Base-by-base conservation (phyloP, 306 rosid genomes). In the Cicer arietinum region DNA sequence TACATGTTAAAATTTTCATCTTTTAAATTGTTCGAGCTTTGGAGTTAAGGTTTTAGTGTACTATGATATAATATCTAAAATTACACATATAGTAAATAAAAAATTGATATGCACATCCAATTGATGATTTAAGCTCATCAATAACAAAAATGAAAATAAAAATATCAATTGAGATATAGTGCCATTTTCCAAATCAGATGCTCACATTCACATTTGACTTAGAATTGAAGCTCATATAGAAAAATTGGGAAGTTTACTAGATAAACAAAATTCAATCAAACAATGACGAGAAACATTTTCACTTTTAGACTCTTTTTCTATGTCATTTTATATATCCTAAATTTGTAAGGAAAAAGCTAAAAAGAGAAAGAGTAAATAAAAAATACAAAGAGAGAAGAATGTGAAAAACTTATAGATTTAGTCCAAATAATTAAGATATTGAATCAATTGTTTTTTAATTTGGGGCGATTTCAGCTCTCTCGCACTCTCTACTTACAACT, bases 401-500 rank as follows among this genome's bases (percentile, higher is more conserved):
- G 41, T 73, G 54, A 12, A 71, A 64, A 66, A 73, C 91, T 87
- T 77, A 88, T 87, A 54, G 16, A 14, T 14, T 14, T 14, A 14
- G 16, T 14, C 16, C 16, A 14, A 14, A 54, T 10, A 83, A 30
- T 3, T 44, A 7, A 76, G 37, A 73, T 56, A 2, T 65, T 10
- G 45, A 43, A 10, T 42, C 58, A 53, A 52, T 66, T 5, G 8
- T 11, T 58, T 58, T 20, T 30, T 3, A 5, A 30, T 10, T 6
- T 1, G 6, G 9, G 8, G 16, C 0, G 8, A 17, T 14, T 40
- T 62, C 7, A 25, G 3, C 14, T 52, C 51, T 73, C 45, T 69
- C 12, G 6, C 17, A 6, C 17, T 71, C 37, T 59, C 14, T 17
- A 30, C 42, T 56, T 52, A 45, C 16, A 56, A 52, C 71, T 56